phyloP scores from a whole-genome alignment of 2,329 filamentous ascomycete species.

The Cladosporium sp. region DNA sequence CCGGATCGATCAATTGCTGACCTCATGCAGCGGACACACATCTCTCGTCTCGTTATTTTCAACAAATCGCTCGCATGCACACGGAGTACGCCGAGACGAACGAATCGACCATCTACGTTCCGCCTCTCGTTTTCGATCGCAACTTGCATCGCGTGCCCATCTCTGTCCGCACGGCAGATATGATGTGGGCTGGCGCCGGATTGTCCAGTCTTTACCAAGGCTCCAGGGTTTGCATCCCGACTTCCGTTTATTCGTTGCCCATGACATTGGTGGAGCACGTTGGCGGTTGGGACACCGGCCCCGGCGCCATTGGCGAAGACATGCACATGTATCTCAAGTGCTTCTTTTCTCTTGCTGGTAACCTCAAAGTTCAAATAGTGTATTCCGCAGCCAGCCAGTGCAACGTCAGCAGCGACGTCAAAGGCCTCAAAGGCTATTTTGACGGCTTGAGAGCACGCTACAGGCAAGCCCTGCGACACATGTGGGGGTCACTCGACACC shows the following conservation, averaged over 20 bases:
- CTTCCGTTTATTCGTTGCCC: constrained; percentile 66
- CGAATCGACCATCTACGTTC: constrained; percentile 58
- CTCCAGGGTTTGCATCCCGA: constrained; percentile 61
- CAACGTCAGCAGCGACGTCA: constrained; percentile 58
- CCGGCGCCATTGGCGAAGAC: constrained; percentile 68
- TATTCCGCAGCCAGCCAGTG: constrained; percentile 66
- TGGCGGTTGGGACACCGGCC: constrained; percentile 65
- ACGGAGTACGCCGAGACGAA: constrained; percentile 53
- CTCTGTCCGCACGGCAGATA: constrained; percentile 63
- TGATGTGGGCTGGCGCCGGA: constrained; percentile 66
- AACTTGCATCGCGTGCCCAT: constrained; percentile 63
- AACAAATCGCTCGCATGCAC: constrained; percentile 59
- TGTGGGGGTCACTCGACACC: constrained; percentile 68
- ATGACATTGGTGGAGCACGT: constrained; percentile 61
- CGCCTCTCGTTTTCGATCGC: constrained; percentile 67
- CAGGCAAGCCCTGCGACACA: constrained; percentile 65
- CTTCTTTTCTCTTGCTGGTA: constrained; percentile 67
- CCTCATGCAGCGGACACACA: constrained; percentile 58
- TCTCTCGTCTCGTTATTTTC: constrained; percentile 62
- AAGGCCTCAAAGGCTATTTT: constrained; percentile 48
- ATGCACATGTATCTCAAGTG: constrained; percentile 74
- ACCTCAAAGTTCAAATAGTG: constrained; percentile 58
- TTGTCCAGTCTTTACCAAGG: constrained; percentile 61
- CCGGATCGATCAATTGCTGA: background rate
- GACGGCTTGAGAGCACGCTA: constrained; percentile 60